Conservation (phyloP, 805 yeast species). For the Lipomyces japonicus region DNA sequence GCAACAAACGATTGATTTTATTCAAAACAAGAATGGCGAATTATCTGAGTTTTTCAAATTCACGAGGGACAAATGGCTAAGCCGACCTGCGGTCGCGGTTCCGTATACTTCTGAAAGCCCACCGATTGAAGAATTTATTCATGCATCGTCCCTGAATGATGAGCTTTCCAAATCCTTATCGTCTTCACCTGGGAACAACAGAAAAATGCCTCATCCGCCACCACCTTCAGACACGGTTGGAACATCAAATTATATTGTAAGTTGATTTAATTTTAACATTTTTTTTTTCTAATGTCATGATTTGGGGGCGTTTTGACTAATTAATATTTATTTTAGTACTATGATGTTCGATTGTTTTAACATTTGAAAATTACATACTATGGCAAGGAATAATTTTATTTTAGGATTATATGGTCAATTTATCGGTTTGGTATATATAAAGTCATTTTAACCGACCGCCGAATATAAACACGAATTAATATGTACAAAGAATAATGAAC, state of each 20-base stretch:
- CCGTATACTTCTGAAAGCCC: constrained; percentile 26
- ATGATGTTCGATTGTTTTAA: constrained; percentile 24
- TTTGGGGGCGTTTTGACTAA: background rate
- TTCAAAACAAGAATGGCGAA: constrained; percentile 14
- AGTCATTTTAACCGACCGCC: too few species aligned
- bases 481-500: background rate
- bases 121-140: constrained; percentile 9
- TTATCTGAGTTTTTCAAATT: constrained; percentile 15
- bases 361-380: background rate
- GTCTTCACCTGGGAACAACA: constrained; percentile 13
- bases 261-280: too few species aligned
- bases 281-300: background rate
- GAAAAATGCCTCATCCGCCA: constrained; percentile 26
- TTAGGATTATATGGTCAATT: background rate
- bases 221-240: constrained; percentile 26
- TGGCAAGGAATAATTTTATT: too few species aligned
- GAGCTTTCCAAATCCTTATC: constrained; percentile 13
- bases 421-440: background rate
- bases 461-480: background rate
- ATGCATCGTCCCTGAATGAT: constrained; percentile 5
- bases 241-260: constrained; percentile 21
- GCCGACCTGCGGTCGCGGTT: constrained; percentile 26
- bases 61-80: constrained; percentile 14
- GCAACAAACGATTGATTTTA: constrained; percentile 23
- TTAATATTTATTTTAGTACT: constrained; percentile 8